These are phyloP conservation scores for Lantana camara DNA, from an alignment of 257 asterid genomes.

Conservation along the genomic window DNA sequence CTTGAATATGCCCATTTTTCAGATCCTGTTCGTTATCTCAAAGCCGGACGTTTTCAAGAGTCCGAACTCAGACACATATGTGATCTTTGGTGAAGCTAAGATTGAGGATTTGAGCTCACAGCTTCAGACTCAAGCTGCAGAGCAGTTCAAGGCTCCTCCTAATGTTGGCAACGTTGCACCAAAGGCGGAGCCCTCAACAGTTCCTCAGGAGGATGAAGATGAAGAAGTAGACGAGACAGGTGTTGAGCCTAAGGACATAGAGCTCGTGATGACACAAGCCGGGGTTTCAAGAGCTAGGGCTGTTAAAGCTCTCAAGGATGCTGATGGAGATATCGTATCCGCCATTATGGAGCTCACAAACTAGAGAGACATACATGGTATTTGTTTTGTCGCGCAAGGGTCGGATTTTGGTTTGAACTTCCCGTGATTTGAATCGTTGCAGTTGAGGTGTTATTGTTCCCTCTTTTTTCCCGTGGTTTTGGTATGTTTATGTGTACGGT, in stretches of 20 bases:
- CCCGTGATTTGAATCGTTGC: neutral
- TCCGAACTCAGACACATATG: slow-evolving; percentile 66
- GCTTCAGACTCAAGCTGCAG: slow-evolving; percentile 52
- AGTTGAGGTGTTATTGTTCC: neutral
- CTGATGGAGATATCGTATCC: slow-evolving; percentile 69
- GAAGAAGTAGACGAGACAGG: slow-evolving; percentile 71
- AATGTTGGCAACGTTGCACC: slow-evolving; percentile 43
- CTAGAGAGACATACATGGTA: slow-evolving; percentile 22
- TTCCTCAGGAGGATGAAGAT: slow-evolving; percentile 57
- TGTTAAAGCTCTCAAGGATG: slow-evolving; percentile 66
- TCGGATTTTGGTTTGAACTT: no score
- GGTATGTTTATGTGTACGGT: neutral
- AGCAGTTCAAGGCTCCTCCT: slow-evolving; percentile 67
- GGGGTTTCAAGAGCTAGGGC: slow-evolving; percentile 67
- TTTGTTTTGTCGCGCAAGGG: no score
- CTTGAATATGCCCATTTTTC: no score
- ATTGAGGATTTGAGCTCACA: slow-evolving; percentile 60
- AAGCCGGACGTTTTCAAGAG: slow-evolving; percentile 73
- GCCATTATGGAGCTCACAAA: slow-evolving; percentile 80
- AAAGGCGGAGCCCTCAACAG: slow-evolving; percentile 51
- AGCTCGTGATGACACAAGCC: slow-evolving; percentile 69
- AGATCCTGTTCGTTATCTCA: no score
- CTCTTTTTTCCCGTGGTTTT: slow-evolving; percentile 13
- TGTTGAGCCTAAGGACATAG: slow-evolving; percentile 69
- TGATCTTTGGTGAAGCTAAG: slow-evolving; percentile 73